phyloP scores from a whole-genome alignment of 2,329 filamentous ascomycete species.

The Penicillium polonicum region DNA sequence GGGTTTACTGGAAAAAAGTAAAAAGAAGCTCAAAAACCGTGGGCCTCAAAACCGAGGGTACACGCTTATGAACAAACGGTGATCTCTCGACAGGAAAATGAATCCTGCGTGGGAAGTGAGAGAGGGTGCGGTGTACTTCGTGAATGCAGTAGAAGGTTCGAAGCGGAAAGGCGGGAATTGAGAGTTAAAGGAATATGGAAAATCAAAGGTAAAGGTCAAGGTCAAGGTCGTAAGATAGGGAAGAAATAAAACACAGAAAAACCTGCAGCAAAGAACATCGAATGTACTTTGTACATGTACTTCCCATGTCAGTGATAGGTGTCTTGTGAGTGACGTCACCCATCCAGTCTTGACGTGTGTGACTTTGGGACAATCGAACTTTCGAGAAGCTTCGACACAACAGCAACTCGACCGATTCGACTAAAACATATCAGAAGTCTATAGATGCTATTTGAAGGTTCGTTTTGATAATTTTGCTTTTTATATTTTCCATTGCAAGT shows the following conservation, averaged over 20 bases:
- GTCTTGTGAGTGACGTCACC: slow-evolving; percentile 28
- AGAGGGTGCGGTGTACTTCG: slow-evolving; percentile 17
- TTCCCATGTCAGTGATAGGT: slow-evolving; percentile 10
- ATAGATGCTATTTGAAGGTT: background rate
- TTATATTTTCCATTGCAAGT: background rate
- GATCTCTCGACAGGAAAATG: slow-evolving; percentile 1
- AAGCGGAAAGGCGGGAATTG: slow-evolving; percentile 1
- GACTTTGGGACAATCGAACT: slow-evolving; percentile 35
- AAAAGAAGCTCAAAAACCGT: background rate
- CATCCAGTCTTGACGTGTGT: slow-evolving; percentile 18
- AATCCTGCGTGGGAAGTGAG: slow-evolving; percentile 3
- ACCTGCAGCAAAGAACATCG: background rate
- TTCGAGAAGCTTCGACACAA: slow-evolving; percentile 39
- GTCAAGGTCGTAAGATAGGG: background rate
- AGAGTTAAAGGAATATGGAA: background rate
- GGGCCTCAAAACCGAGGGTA: background rate
- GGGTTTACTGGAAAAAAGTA: background rate
- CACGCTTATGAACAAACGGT: slow-evolving; percentile 11
- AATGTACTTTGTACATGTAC: background rate
- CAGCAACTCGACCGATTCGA: background rate
- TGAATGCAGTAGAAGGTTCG: slow-evolving; percentile 41
- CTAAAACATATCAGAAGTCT: background rate
- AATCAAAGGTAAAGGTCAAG: background rate
- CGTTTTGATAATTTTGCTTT: background rate
- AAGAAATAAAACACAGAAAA: slow-evolving; percentile 2